Evolutionary conservation across 352 stramenopile genomes (phyloP), one percentile per base, ranked within the genome.

Genomic region (Globisporangium paroecandrum): DNA sequence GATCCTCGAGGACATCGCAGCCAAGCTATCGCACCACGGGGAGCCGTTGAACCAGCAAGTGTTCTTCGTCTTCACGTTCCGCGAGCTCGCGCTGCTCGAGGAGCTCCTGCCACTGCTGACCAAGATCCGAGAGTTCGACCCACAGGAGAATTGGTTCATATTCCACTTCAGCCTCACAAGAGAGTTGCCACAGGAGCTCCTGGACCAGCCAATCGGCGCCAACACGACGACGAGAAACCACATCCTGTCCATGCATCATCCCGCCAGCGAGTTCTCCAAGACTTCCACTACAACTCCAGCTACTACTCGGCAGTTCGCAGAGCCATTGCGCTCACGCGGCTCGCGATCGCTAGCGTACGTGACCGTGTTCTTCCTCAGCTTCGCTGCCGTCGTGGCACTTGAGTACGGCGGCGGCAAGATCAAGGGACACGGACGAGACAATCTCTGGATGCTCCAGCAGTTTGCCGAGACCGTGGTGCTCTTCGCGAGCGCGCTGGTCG

Each of bases 91-190:
- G 41, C 43, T 76, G 38, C 34, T 76, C 15, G 63, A 76, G 12
- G 63, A 74, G 58, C 65, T 76, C 60, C 60, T 61, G 10, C 67
- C 66, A 20, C 10, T 74, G 47, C 68, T 77, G 0, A 25, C 46
- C 6, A 53, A 47, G 27, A 54, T 77, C 24, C 54, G 49, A 8
- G 46, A 62, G 32, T 20, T 65, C 7, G 71, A 77, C 25, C 69
- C 69, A 13, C 68, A 64, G 8, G 51, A 64, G 6, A 27, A 64
- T 0, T 53, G 65, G 43, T 78, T 78, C 55, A 67, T 54, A 7
- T 67, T 66, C 24, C 56, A 78, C 41, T 75, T 78, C 15, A 72
- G 55, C 18, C 58, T 77, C 61, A 78, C 74, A 18, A 54, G 60
- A 34, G n/a, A 15, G 24, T 66, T 69, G 4, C 36, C 4, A 12